Conservation (phyloP, 495 filamentous ascomycete genomes). For the Xylaria venustula region DNA sequence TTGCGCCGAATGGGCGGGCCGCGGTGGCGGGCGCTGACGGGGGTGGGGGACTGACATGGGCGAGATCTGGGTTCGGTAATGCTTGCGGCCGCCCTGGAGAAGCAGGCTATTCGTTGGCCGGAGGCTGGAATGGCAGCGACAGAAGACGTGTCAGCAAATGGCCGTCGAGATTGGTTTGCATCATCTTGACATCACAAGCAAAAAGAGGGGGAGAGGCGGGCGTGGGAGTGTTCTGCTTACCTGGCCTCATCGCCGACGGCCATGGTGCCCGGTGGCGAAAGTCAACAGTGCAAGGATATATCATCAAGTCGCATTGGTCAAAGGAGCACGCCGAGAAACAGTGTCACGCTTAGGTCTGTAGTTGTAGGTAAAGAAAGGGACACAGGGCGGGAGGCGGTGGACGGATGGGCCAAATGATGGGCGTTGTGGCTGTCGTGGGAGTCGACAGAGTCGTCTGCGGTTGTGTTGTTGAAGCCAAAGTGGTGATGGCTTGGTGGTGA, state of each 20-base stretch:
- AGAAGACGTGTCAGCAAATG: slow-evolving; percentile 6
- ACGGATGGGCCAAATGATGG: background rate
- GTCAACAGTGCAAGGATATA: slow-evolving; percentile 19
- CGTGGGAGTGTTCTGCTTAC: slow-evolving; percentile 33
- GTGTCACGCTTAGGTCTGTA: background rate
- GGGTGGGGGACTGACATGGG: slow-evolving; percentile 56
- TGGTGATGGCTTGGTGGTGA: too few species aligned
- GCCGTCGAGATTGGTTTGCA: background rate
- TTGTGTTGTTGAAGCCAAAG: too few species aligned
- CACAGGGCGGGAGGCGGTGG: background rate
- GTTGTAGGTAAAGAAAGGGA: slow-evolving; percentile 12
- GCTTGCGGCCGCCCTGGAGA: slow-evolving; percentile 64
- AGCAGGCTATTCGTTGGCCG: slow-evolving; percentile 55
- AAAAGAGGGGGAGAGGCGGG: too few species aligned
- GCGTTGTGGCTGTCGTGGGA: background rate
- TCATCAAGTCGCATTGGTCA: slow-evolving; percentile 35
- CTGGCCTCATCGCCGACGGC: slow-evolving; percentile 49
- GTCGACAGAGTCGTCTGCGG: too few species aligned
- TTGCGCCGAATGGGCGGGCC: too few species aligned
- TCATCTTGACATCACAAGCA: background rate
- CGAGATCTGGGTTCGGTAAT: slow-evolving; percentile 73
- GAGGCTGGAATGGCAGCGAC: slow-evolving; percentile 27
- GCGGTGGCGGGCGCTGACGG: too few species aligned
- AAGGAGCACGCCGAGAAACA: slow-evolving; percentile 1
- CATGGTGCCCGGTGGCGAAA: slow-evolving; percentile 42